phyloP scores from a whole-genome alignment of 352 stramenopile genomes.

The Phytophthora kernoviae region DNA sequence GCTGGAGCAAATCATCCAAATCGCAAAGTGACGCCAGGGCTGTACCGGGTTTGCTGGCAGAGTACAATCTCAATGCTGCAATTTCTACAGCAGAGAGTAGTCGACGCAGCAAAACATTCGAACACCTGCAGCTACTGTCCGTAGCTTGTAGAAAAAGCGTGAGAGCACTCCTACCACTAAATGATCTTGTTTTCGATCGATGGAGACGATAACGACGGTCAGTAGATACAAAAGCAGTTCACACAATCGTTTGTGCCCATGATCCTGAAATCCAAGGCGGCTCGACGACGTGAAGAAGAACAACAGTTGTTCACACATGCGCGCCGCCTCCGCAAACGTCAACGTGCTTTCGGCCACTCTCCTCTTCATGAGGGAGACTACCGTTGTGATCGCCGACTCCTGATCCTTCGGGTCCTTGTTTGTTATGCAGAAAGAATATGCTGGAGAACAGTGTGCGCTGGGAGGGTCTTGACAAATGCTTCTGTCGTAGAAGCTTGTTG shows the following conservation, averaged over 20 bases:
- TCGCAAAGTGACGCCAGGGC: slow-evolving; percentile 22
- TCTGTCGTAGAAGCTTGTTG: slow-evolving; percentile 5
- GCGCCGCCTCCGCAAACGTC: slow-evolving; percentile 24
- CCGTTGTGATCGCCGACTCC: slow-evolving; percentile 12
- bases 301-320: slow-evolving; percentile 56
- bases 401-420: slow-evolving; percentile 24
- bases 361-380: slow-evolving; percentile 21
- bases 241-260: slow-evolving; percentile 25
- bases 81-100: slow-evolving; percentile 46
- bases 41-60: slow-evolving; percentile 13
- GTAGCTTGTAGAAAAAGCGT: slow-evolving; percentile 50
- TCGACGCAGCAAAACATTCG: slow-evolving; percentile 14
- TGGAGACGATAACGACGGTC: slow-evolving; percentile 31
- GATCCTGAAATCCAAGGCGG: neutral
- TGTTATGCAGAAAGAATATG: slow-evolving; percentile 29
- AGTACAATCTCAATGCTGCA: slow-evolving; percentile 28
- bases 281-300: slow-evolving; percentile 39
- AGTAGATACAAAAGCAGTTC: slow-evolving; percentile 43
- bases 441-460: slow-evolving; percentile 30
- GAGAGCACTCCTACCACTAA: slow-evolving; percentile 14
- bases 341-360: slow-evolving; percentile 14
- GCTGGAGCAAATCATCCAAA: slow-evolving; percentile 27
- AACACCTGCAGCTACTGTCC: slow-evolving; percentile 14
- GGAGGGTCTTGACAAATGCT: slow-evolving; percentile 23
- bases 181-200: neutral